Conservation (phyloP, 108 stramenopile species). For the Nitzschia sp. region DNA sequence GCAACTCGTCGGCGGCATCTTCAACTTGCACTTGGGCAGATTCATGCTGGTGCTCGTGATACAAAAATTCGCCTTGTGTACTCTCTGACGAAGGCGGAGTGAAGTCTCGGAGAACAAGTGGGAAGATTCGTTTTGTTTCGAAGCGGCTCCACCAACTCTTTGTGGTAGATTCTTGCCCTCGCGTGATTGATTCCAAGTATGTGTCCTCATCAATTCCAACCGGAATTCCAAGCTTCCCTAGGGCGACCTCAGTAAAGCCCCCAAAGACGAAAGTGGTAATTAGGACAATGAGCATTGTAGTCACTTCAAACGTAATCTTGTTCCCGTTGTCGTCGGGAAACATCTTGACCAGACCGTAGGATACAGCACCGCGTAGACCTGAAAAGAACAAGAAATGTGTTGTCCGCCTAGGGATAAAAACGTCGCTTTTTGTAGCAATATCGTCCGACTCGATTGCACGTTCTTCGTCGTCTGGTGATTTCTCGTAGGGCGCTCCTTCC, state of each 20-base stretch:
- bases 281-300: conserved; percentile 54
- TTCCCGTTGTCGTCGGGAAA: conserved; percentile 48
- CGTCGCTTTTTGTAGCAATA: background rate
- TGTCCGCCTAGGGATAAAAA: conserved; percentile 32
- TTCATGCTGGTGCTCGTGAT: background rate
- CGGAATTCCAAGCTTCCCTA: conserved; percentile 36
- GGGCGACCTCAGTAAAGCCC: conserved; percentile 38
- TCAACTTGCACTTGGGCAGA: background rate
- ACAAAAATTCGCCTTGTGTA: background rate
- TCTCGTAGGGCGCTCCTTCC: background rate
- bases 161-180: background rate
- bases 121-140: background rate
- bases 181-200: conserved; percentile 22
- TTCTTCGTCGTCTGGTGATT: background rate
- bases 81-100: background rate
- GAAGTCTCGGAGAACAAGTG: background rate
- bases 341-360: conserved; percentile 55
- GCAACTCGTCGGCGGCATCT: background rate
- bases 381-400: conserved; percentile 70
- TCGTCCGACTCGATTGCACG: background rate
- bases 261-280: conserved; percentile 49
- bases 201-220: conserved; percentile 47
- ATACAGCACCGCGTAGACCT: conserved; percentile 72
- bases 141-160: background rate
- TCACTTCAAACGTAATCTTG: conserved; percentile 32